A percentile compares a stretch with the other conserved stretches of the same genome.
phyloP scores from a whole-genome alignment of 192 early-diverging fungal species.

The Radiomyces spectabilis region DNA sequence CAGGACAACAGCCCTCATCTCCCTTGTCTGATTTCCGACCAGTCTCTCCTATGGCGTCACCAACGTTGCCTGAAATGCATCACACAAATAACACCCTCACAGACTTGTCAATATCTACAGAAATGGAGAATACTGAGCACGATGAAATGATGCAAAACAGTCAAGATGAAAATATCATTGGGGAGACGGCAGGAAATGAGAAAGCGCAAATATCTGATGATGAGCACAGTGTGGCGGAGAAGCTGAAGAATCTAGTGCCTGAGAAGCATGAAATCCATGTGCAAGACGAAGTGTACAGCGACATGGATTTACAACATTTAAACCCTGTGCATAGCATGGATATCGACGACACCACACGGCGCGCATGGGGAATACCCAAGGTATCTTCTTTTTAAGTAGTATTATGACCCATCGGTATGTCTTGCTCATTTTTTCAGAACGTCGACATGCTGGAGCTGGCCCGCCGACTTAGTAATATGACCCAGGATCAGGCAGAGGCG shows the following conservation, averaged over 20 bases:
- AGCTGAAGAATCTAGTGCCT: too few species aligned
- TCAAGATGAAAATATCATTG: neutral
- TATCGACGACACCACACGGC: neutral
- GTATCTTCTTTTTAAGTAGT: neutral
- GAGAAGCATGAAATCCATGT: too few species aligned
- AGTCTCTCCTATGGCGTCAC: neutral
- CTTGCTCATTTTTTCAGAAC: neutral
- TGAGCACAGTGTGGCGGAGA: neutral
- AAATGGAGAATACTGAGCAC: too few species aligned
- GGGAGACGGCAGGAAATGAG: neutral
- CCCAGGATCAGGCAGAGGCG: conserved; percentile 12
- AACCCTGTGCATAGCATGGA: conserved; percentile 9
- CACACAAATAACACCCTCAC: too few species aligned
- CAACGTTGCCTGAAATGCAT: neutral
- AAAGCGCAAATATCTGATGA: too few species aligned
- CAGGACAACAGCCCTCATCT: neutral
- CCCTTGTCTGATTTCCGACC: neutral
- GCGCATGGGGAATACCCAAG: conserved; percentile 13
- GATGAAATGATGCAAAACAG: too few species aligned
- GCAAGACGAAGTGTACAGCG: conserved; percentile 15
- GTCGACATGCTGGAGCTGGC: conserved; percentile 18
- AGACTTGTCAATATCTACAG: too few species aligned
- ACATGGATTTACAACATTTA: conserved; percentile 5
- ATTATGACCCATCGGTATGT: neutral
- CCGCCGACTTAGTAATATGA: conserved; percentile 7